Evolutionary conservation across 2,329 filamentous ascomycete species (phyloP).

Genomic region (Colletotrichum sp.): DNA sequence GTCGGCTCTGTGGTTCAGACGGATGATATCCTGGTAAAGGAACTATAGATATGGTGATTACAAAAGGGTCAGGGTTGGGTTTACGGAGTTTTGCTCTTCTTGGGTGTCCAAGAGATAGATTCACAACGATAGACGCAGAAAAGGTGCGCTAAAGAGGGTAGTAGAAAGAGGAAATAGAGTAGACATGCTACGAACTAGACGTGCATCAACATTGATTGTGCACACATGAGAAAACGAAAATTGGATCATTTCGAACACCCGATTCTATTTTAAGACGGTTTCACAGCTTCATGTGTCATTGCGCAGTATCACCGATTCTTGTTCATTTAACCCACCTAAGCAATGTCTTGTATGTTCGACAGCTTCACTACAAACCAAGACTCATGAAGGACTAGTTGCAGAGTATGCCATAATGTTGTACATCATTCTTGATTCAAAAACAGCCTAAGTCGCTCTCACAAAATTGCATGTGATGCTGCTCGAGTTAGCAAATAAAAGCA

Average conservation of each 20-base stretch:
- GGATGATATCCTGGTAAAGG: conserved; percentile 47
- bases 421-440: neutral
- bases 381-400: neutral
- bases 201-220: neutral
- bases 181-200: neutral
- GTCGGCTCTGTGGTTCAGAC: conserved; percentile 45
- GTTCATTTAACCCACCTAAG: too few relatives aligned
- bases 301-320: too few relatives aligned
- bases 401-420: neutral
- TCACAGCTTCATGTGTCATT: neutral
- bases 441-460: neutral
- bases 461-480: neutral
- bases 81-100: neutral
- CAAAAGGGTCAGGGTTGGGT: neutral
- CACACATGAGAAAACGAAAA: neutral
- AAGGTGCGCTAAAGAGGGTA: neutral
- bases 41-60: conserved; percentile 5
- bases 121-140: neutral
- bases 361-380: neutral
- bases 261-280: neutral
- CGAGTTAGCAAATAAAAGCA: neutral
- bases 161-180: neutral
- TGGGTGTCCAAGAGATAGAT: neutral
- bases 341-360: too few relatives aligned
- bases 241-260: neutral